phyloP scores from a whole-genome alignment of 495 filamentous ascomycete genomes.

The Rhypophila decipiens region DNA sequence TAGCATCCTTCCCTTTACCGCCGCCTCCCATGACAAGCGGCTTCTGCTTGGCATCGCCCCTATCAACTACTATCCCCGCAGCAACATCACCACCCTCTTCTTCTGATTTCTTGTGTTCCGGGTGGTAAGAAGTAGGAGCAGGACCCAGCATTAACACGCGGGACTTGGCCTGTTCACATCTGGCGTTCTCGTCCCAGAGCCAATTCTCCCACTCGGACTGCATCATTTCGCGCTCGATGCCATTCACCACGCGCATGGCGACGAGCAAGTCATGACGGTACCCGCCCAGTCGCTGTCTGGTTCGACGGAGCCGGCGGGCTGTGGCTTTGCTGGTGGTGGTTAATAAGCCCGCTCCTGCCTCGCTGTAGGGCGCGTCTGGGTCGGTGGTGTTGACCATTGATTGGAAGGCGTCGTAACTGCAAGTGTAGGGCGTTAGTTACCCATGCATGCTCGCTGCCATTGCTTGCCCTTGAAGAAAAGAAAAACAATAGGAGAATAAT shows the following conservation, averaged over 20 bases:
- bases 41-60: conserved; percentile 7
- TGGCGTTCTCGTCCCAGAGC: conserved; percentile 63
- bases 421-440: conserved; percentile 10
- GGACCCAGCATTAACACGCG: conserved; percentile 43
- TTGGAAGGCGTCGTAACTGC: conserved; percentile 49
- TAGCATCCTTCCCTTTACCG: background rate
- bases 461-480: background rate
- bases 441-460: background rate
- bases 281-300: conserved; percentile 70
- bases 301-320: conserved; percentile 62
- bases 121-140: no score
- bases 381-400: conserved; percentile 46
- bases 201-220: conserved; percentile 86
- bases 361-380: conserved; percentile 43
- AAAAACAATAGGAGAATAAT: background rate
- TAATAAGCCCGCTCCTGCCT: conserved; percentile 34
- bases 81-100: conserved; percentile 49
- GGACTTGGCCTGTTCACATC: conserved; percentile 58
- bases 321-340: conserved; percentile 50
- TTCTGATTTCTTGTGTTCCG: conserved; percentile 57
- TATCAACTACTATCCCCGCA: conserved; percentile 22
- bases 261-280: conserved; percentile 93
- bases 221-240: conserved; percentile 77
- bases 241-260: conserved; percentile 83
- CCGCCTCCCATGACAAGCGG: conserved; percentile 1